Percentiles rank a stretch among this genome's conserved stretches.
Conservation (phyloP, 768 basidiomycete species). For the Trametes elegans region DNA sequence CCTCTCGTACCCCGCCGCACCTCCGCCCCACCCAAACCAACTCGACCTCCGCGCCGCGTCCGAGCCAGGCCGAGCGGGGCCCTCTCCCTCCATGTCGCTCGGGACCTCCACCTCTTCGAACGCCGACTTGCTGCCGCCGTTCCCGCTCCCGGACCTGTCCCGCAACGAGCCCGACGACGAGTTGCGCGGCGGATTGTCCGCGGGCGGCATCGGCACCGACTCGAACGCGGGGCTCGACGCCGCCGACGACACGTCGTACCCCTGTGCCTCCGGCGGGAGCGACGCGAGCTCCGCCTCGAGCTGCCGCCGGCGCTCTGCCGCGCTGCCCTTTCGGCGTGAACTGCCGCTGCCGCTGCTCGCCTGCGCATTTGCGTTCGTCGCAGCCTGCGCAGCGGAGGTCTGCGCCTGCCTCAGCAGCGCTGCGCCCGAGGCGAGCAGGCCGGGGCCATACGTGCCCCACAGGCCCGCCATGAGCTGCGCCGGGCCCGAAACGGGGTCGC, state of each 20-base stretch:
- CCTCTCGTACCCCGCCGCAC: constrained; percentile 44
- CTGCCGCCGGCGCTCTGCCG: constrained; percentile 47
- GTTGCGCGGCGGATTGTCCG: constrained; percentile 28
- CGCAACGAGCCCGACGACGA: constrained; percentile 42
- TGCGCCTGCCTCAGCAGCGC: constrained; percentile 56
- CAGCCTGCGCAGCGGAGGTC: constrained; percentile 35
- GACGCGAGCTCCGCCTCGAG: constrained; percentile 60
- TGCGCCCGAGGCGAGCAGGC: constrained; percentile 65
- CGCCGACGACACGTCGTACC: constrained; percentile 25
- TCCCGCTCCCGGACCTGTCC: constrained; percentile 44
- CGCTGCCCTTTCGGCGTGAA: neutral
- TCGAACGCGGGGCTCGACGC: constrained; percentile 24
- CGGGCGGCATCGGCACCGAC: constrained; percentile 33
- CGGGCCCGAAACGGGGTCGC: constrained; percentile 60
- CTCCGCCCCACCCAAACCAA: constrained; percentile 54
- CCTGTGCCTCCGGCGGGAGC: constrained; percentile 28
- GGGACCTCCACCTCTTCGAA: constrained; percentile 75
- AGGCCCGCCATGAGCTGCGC: constrained; percentile 62
- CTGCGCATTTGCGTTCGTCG: constrained; percentile 11
- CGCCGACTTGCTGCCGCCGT: constrained; percentile 21
- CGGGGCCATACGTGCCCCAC: constrained; percentile 79
- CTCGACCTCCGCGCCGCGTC: constrained; percentile 36
- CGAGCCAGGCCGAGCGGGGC: constrained; percentile 18
- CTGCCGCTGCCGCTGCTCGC: too few species aligned
- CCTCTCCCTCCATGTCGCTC: constrained; percentile 65